Base-by-base conservation (phyloP, 192 early-diverging fungal species). In the Diversispora eburnea region DNA sequence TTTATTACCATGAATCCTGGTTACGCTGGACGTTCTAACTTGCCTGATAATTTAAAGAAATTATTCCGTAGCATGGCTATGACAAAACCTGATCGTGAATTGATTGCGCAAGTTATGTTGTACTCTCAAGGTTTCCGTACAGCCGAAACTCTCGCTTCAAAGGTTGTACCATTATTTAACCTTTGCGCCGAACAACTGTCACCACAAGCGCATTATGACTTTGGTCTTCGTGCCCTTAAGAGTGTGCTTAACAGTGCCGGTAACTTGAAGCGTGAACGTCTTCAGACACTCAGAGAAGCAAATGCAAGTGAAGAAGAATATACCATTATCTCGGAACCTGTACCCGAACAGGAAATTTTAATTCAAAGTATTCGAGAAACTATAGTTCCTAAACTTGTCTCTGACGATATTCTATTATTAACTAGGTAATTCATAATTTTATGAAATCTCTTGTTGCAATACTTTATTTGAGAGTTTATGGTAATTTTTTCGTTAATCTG, bases 1-100 rank as follows among this genome's bases (percentile, higher is more conserved):
- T 97, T 98, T 78, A 97, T 98, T 73, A 98, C 97, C 48, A 98
- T 98, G 95, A 99, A 99, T 80, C 97, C 97, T 25, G 97, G 97
- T 33, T 99, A 99, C 83, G 95, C 96, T 39, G 97, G 97, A 9
- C 91, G 98, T 43, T 97, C 95, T 43, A 97, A 98, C 74, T 83
- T 99, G 67, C 98, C 98, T 3, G 98, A 99, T 78, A 99, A 99
- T 68, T 79, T 99, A 73, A 98, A 96, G 82, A 99, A 98, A 85
- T 87, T 99, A 63, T 99, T 99, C 93, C 85, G 98, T 43, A 94
- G 91, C 77, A 91, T 99, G 70, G 97, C 97, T 46, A 99, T 99
- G 98, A 99, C 96, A 8, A 93, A 94, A 70, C 98, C 98, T 7
- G 96, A 99, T 77, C 88, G 95, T 49, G 94, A 95, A 72, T 84